phyloP scores from a whole-genome alignment of 2,329 filamentous ascomycete genomes.

The Phialophora expanda region DNA sequence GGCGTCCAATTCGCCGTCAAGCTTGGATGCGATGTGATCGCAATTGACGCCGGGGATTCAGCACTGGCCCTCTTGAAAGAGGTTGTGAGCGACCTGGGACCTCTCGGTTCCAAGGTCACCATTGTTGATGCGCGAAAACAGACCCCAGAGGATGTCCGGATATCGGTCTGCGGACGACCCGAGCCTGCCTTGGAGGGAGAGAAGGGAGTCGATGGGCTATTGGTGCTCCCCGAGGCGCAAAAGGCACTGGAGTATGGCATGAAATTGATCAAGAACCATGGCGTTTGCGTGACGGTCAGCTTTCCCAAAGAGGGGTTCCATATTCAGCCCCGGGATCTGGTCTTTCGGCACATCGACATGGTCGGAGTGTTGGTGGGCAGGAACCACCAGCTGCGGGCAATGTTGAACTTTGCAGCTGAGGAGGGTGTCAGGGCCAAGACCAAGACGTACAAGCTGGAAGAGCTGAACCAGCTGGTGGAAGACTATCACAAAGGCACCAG shows the following conservation, averaged over 20 bases:
- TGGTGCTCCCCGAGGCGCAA: constrained; percentile 47
- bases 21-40: constrained; percentile 44
- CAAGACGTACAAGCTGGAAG: constrained; percentile 26
- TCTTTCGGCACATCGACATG: constrained; percentile 50
- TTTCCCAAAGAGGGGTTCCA: constrained; percentile 34
- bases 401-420: constrained; percentile 61
- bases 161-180: constrained; percentile 1
- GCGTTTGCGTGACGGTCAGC: constrained; percentile 44
- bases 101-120: constrained; percentile 35
- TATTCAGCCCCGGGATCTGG: constrained; percentile 35
- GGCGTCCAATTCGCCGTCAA: constrained; percentile 42
- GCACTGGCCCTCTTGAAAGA: constrained; percentile 37
- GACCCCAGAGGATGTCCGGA: constrained; percentile 34
- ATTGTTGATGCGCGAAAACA: constrained; percentile 48
- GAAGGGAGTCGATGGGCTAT: constrained; percentile 54
- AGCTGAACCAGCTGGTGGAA: constrained; percentile 36
- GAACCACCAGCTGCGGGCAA: constrained; percentile 66
- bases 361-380: constrained; percentile 49
- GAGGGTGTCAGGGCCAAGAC: constrained; percentile 23
- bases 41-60: constrained; percentile 42
- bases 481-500: constrained; percentile 30
- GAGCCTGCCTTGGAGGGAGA: constrained; percentile 37
- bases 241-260: constrained; percentile 47
- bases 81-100: constrained; percentile 30
- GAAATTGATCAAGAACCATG: constrained; percentile 41